Base-by-base conservation (phyloP, 345 rosid species). In the Kernera saxatilis region DNA sequence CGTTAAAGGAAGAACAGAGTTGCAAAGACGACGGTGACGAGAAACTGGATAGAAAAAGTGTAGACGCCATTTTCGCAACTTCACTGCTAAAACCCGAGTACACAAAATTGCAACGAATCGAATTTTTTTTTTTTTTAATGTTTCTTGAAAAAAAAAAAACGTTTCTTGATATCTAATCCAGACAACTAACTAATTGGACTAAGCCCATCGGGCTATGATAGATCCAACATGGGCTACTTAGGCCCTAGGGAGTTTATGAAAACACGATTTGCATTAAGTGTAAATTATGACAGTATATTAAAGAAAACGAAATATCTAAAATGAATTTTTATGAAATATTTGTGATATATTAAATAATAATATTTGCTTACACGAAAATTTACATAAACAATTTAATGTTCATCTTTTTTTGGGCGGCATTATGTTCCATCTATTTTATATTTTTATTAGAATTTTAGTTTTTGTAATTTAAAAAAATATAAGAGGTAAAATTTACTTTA, bases 21-120 rank as follows among this genome's bases (percentile, higher is more conserved):
- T 69, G 78, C 61, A 60, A 49, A 29, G 84, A 79, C 3, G 79
- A 64, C 2, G 75, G 69, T 26, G 79, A 9, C 21, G 82, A 45
- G 8, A 67, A 26, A 29, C 69, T 76, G 59, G 79, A 77, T 65
- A 82, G 78, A 11, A 84, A 77, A 48, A 69, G 75, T 6, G 86
- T 39, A 70, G 87, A 69, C 64, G 57, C 86, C 93, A 89, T 82
- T 71, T 45, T 64, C 67, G 55, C 71, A 12, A 29, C 71, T 17
- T 64, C 61, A 56, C 61, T 55, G 70, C 33, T 67, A 72, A 65
- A 57, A 62, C 25, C 52, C 22, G 35, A 57, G 19, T 27, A n/a
- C 9, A n/a, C 12, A 13, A 72, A 71, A 10, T 17, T 19, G 52
- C 21, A 39, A 46, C 29, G 69, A 23, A 23, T 32, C 62, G 54